Conservation (phyloP, 768 basidiomycete species). For the Agaricus subrufescens region DNA sequence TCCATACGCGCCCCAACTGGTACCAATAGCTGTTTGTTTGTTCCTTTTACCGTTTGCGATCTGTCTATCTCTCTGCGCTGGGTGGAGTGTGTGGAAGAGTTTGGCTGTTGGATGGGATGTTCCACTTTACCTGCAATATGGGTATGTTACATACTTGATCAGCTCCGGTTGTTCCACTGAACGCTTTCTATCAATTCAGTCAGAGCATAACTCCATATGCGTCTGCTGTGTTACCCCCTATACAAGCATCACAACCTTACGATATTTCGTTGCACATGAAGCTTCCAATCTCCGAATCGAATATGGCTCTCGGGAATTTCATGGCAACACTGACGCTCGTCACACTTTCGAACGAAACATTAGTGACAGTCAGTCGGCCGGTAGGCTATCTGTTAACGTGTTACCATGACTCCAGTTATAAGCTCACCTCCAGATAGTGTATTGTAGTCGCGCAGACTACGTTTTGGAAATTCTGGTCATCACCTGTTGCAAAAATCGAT, state of each 20-base stretch:
- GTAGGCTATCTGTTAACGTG: slow-evolving; percentile 37
- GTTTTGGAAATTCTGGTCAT: slow-evolving; percentile 33
- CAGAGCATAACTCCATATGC: slow-evolving; percentile 67
- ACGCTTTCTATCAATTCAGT: slow-evolving; percentile 29
- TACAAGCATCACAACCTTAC: slow-evolving; percentile 66
- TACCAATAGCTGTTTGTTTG: slow-evolving; percentile 61
- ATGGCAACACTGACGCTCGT: slow-evolving; percentile 66
- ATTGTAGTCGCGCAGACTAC: slow-evolving; percentile 47
- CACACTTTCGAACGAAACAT: slow-evolving; percentile 58
- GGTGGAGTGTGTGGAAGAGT: slow-evolving; percentile 71
- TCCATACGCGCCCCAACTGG: slow-evolving; percentile 54
- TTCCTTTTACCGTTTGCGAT: slow-evolving; percentile 59
- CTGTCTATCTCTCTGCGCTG: slow-evolving; percentile 59
- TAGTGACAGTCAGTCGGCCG: slow-evolving; percentile 56
- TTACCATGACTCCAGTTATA: slow-evolving; percentile 5
- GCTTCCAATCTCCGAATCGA: slow-evolving; percentile 63
- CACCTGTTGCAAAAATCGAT: slow-evolving; percentile 40
- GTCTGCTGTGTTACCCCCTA: slow-evolving; percentile 39
- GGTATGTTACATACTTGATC: slow-evolving; percentile 39
- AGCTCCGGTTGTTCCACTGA: slow-evolving; percentile 1
- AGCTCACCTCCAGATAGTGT: slow-evolving; percentile 37
- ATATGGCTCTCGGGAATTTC: slow-evolving; percentile 78
- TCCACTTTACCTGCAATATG: slow-evolving; percentile 73
- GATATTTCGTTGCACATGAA: slow-evolving; percentile 64
- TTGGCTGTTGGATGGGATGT: slow-evolving; percentile 68